phyloP scores from a whole-genome alignment of 1,284 basidiomycete species.

The Austroboletus niveus region DNA sequence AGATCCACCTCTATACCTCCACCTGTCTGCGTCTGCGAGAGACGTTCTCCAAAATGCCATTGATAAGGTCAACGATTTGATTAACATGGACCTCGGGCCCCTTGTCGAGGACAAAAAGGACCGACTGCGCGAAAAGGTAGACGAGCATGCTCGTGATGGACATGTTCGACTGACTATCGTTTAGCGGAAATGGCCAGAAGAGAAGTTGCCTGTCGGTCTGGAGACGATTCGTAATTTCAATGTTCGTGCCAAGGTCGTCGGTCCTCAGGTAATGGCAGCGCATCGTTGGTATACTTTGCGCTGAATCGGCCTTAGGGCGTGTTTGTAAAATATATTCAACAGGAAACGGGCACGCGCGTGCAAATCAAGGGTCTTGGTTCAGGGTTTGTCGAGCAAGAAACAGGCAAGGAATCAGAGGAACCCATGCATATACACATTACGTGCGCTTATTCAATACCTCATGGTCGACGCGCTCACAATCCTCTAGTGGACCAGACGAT shows the following conservation, averaged over 20 bases:
- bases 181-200: constrained; percentile 93
- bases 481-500: constrained; percentile 80
- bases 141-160: neutral
- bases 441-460: constrained; percentile 42
- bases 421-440: constrained; percentile 95
- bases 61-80: constrained; percentile 82
- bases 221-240: constrained; percentile 96
- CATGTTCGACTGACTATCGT: constrained; percentile 3
- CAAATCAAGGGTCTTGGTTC: constrained; percentile 97
- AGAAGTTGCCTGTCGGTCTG: constrained; percentile 84
- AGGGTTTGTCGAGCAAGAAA: constrained; percentile 94
- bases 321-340: constrained; percentile 98
- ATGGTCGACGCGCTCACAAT: constrained; percentile 3
- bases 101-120: constrained; percentile 85
- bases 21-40: constrained; percentile 83
- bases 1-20: constrained; percentile 93
- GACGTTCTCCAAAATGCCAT: constrained; percentile 82
- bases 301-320: constrained; percentile 57
- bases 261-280: constrained; percentile 68
- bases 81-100: constrained; percentile 82
- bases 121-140: constrained; percentile 57
- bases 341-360: constrained; percentile 94
- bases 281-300: neutral
- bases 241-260: constrained; percentile 95
- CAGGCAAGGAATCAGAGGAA: constrained; percentile 86